Evolutionary conservation across 2,329 filamentous ascomycete species (phyloP).

Genomic region (Hypoxylon sp.): DNA sequence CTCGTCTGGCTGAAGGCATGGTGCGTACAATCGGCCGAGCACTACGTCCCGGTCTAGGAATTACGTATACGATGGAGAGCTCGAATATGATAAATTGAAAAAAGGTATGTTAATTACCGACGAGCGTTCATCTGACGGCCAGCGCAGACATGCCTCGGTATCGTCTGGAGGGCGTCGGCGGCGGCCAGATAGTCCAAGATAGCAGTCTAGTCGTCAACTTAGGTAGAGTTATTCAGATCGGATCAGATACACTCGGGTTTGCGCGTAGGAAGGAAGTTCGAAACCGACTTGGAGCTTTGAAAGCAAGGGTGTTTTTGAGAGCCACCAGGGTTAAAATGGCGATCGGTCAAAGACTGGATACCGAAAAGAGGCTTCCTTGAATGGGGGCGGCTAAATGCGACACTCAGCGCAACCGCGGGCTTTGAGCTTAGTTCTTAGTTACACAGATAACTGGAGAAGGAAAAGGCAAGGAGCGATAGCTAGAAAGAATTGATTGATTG

Average conservation of each 20-base stretch:
- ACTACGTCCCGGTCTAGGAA: constrained; percentile 2
- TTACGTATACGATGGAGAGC: constrained; percentile 19
- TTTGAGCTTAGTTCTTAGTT: constrained; percentile 12
- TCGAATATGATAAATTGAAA: constrained; percentile 3
- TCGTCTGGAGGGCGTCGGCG: constrained; percentile 10
- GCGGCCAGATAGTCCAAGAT: constrained; percentile 3
- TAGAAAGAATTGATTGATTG: constrained; percentile 1
- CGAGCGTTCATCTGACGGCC: constrained; percentile 34
- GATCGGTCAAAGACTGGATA: constrained; percentile 40
- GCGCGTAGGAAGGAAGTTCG: constrained; percentile 19
- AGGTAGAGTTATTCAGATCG: neutral
- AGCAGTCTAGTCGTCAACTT: constrained; percentile 10
- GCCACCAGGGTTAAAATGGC: constrained; percentile 34
- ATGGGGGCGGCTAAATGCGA: constrained; percentile 42
- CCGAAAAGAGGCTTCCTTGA: constrained; percentile 21
- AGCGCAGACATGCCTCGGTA: constrained; percentile 43
- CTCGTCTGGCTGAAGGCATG: constrained; percentile 78
- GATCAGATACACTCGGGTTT: constrained; percentile 12
- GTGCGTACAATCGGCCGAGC: constrained; percentile 9
- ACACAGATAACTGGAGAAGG: constrained; percentile 5
- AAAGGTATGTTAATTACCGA: constrained; percentile 22
- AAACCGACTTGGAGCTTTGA: constrained; percentile 21
- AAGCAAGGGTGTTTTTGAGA: constrained; percentile 13
- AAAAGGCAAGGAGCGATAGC: constrained; percentile 9
- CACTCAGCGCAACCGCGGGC: constrained; percentile 31